Conservation (phyloP, 2,329 filamentous ascomycete genomes). For the Rutstroemia sp. region DNA sequence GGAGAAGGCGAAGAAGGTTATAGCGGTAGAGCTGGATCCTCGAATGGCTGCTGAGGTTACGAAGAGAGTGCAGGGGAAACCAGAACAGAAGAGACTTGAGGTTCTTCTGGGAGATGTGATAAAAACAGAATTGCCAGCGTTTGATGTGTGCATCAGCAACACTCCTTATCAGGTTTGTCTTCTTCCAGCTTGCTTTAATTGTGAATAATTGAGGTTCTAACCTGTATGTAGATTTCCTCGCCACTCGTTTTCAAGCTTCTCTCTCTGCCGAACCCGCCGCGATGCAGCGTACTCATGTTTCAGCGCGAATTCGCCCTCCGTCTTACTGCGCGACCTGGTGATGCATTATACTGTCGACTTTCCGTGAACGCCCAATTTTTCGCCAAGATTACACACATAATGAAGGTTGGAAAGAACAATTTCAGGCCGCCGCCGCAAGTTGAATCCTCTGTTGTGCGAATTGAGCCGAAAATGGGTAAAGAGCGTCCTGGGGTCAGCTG, state of each 20-base stretch:
- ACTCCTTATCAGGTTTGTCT: conserved; percentile 52
- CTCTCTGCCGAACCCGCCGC: conserved; percentile 70
- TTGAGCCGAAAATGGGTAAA: conserved; percentile 75
- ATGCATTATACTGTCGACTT: conserved; percentile 83
- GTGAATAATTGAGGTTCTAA: conserved; percentile 15
- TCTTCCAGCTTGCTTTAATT: neutral
- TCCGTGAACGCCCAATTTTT: conserved; percentile 94
- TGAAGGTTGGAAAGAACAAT: conserved; percentile 95
- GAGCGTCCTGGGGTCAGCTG: conserved; percentile 80
- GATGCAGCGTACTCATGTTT: conserved; percentile 88
- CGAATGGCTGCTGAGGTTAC: conserved; percentile 88
- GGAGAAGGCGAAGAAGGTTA: conserved; percentile 72
- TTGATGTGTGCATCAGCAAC: conserved; percentile 74
- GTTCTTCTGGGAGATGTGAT: conserved; percentile 89
- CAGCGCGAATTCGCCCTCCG: conserved; percentile 92
- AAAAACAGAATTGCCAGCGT: conserved; percentile 65
- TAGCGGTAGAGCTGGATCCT: conserved; percentile 88
- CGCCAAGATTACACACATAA: conserved; percentile 63
- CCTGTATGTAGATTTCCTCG: conserved; percentile 61
- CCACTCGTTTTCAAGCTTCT: conserved; percentile 85
- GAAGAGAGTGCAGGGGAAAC: conserved; percentile 86
- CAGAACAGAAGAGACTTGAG: conserved; percentile 75
- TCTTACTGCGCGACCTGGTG: conserved; percentile 79
- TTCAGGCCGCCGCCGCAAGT: conserved; percentile 93
- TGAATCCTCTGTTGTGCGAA: conserved; percentile 82